Evolutionary conservation across 2,329 filamentous ascomycete genomes (phyloP).

Genomic region (Venturia aucupariae): DNA sequence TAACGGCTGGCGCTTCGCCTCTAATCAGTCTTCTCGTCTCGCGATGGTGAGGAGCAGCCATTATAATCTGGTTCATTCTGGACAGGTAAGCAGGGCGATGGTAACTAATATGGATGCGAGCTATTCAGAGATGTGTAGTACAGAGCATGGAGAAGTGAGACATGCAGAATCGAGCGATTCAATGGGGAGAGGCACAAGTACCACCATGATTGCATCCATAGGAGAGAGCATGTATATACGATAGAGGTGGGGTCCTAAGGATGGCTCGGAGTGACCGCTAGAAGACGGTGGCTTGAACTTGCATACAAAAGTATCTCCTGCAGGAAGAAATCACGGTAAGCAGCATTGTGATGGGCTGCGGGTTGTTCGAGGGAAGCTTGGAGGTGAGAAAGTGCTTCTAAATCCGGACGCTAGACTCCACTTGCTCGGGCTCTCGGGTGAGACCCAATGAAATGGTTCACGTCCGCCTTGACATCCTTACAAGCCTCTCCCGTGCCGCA

Average conservation of each 20-base stretch:
- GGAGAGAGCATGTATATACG: slow-evolving; percentile 1
- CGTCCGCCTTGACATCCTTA: background rate
- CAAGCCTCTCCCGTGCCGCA: background rate
- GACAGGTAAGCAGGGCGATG: background rate
- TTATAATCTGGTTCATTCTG: slow-evolving; percentile 1
- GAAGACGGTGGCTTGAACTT: slow-evolving; percentile 8
- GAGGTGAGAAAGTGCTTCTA: background rate
- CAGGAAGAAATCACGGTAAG: background rate
- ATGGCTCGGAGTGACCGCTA: slow-evolving; percentile 2
- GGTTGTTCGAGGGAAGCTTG: background rate
- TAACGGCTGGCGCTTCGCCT: slow-evolving; percentile 7
- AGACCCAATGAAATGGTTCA: background rate
- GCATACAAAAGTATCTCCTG: background rate
- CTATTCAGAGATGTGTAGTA: background rate
- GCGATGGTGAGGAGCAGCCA: background rate
- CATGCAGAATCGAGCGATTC: background rate
- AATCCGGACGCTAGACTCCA: background rate
- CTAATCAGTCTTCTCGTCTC: background rate
- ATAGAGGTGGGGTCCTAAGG: background rate
- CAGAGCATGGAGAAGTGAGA: background rate
- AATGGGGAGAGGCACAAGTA: background rate
- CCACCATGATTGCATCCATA: background rate
- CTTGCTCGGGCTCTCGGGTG: background rate
- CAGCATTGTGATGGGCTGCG: background rate
- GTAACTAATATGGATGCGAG: background rate